These are phyloP conservation scores for Brettanomyces sp. DNA, from an alignment of 805 yeast genomes.

Conservation along the genomic window DNA sequence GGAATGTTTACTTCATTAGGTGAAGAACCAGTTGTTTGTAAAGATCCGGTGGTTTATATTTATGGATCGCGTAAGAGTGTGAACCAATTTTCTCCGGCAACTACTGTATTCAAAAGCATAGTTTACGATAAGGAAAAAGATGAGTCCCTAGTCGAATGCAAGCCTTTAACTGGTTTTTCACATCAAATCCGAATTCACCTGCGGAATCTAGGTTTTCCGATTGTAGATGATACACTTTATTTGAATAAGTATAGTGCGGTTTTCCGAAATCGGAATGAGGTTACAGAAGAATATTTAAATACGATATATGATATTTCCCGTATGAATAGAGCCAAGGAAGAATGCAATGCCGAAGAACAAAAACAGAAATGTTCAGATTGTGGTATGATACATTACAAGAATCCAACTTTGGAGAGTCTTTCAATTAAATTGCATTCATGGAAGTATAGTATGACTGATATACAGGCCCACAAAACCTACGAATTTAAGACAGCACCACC, in stretches of 20 bases:
- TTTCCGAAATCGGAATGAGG: slow-evolving; percentile 1
- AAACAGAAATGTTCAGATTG: slow-evolving; percentile 25
- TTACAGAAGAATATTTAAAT: slow-evolving; percentile 3
- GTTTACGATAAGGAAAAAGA: slow-evolving; percentile 18
- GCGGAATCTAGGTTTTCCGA: slow-evolving; percentile 32
- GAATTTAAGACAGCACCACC: not conserved
- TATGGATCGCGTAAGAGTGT: slow-evolving; percentile 17
- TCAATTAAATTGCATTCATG: slow-evolving; percentile 39
- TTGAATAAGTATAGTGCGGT: slow-evolving; percentile 7
- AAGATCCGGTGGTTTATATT: slow-evolving; percentile 27
- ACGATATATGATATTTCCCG: slow-evolving; percentile 9
- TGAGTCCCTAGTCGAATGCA: slow-evolving; percentile 34
- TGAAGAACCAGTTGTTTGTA: slow-evolving; percentile 13
- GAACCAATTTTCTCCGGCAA: slow-evolving; percentile 10
- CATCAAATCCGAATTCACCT: slow-evolving; percentile 50
- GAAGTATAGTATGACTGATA: slow-evolving; percentile 16
- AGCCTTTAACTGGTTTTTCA: slow-evolving; percentile 39
- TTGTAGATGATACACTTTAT: slow-evolving; percentile 24
- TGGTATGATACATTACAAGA: slow-evolving; percentile 17
- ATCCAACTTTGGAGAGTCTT: slow-evolving; percentile 19
- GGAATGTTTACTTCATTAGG: slow-evolving; percentile 28
- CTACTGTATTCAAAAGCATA: slow-evolving; percentile 12
- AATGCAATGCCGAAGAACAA: slow-evolving; percentile 3
- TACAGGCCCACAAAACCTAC: not conserved
- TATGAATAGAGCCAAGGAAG: slow-evolving; percentile 10